Conservation (phyloP, 1,284 basidiomycete genomes). For the Melampsora allii-populina region DNA sequence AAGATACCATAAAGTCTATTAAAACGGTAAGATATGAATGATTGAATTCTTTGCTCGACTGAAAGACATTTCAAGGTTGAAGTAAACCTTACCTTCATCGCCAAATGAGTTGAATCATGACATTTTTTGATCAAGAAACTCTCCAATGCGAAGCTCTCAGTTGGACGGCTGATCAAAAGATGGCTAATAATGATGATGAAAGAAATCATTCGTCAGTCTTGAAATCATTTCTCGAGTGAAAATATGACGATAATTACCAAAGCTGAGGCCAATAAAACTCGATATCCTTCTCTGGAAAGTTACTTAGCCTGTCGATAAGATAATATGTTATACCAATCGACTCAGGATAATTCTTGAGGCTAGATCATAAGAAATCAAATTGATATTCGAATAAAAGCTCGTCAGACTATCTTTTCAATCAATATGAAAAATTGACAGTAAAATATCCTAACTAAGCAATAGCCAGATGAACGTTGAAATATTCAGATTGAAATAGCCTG, state of each 20-base stretch:
- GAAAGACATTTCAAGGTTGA: neutral
- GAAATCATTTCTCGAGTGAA: neutral
- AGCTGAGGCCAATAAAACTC: slow-evolving; percentile 95
- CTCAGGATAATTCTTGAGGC: slow-evolving; percentile 76
- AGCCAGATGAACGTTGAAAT: slow-evolving; percentile 52
- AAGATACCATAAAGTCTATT: slow-evolving; percentile 93
- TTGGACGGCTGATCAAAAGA: slow-evolving; percentile 82
- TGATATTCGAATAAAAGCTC: neutral
- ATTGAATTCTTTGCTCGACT: neutral
- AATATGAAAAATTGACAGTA: neutral
- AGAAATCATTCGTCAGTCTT: neutral
- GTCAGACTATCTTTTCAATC: neutral
- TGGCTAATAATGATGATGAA: slow-evolving; percentile 58
- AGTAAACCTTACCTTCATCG: slow-evolving; percentile 62
- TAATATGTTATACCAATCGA: slow-evolving; percentile 97
- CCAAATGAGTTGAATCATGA: slow-evolving; percentile 84
- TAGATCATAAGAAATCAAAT: neutral
- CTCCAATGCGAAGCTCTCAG: slow-evolving; percentile 82
- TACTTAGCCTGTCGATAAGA: slow-evolving; percentile 74
- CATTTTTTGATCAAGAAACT: slow-evolving; percentile 81
- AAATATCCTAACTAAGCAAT: slow-evolving; percentile 49
- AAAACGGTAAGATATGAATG: neutral
- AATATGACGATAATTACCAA: slow-evolving; percentile 60
- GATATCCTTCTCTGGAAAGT: slow-evolving; percentile 73
- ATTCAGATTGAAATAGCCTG: slow-evolving; percentile 49